These are phyloP conservation scores for Isochrysis galbana DNA, from an alignment of 78 protist species.

Conservation along the genomic window DNA sequence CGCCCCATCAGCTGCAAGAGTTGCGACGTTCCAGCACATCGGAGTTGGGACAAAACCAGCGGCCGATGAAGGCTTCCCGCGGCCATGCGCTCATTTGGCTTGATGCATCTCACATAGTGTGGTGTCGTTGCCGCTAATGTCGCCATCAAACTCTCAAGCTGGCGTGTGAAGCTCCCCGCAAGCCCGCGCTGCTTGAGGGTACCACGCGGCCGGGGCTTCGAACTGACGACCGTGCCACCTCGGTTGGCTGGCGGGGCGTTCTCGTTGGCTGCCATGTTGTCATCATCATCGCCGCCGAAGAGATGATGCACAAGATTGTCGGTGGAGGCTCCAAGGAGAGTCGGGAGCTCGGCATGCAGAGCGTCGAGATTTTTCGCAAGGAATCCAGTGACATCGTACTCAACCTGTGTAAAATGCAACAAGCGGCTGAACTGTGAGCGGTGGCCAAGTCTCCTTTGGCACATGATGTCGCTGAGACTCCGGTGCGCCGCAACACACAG, in stretches of 20 bases:
- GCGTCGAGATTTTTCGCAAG: not conserved
- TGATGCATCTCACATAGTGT: constrained; percentile 11
- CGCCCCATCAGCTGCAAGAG: not conserved
- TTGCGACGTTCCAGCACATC: not conserved
- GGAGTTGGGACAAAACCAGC: not conserved
- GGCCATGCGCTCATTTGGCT: not conserved
- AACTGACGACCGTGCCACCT: not conserved
- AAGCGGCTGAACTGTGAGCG: not conserved
- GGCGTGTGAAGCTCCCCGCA: not conserved
- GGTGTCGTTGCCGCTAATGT: not conserved
- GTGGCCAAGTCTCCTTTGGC: too few species aligned
- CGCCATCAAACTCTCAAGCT: not conserved
- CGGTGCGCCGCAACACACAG: too few species aligned
- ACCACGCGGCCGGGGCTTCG: not conserved
- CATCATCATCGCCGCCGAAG: not conserved
- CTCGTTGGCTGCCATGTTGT: not conserved
- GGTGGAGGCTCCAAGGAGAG: not conserved
- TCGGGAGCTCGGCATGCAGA: not conserved
- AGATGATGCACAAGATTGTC: not conserved
- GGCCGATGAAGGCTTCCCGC: not conserved
- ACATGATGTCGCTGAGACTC: too few species aligned
- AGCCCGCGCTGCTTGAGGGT: not conserved
- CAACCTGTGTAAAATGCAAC: too few species aligned
- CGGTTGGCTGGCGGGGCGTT: not conserved
- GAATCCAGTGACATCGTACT: not conserved